These are phyloP conservation scores for sunflower (Helianthus annuus) DNA, from an alignment of 129 eudicot species.

Conservation along the genomic window DNA sequence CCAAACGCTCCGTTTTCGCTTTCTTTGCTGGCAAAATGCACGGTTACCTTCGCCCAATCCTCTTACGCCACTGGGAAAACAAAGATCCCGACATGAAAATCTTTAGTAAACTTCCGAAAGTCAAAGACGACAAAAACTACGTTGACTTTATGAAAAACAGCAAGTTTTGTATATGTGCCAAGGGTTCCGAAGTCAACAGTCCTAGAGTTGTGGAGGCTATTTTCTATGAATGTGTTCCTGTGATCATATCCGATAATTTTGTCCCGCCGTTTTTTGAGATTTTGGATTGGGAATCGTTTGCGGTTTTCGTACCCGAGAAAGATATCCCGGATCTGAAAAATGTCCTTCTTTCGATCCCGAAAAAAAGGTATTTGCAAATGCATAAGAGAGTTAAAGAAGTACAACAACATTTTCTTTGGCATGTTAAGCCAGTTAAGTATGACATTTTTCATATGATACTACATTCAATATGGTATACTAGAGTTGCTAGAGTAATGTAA, in stretches of 20 bases:
- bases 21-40: slow-evolving; percentile 66
- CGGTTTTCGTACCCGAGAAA: slow-evolving; percentile 50
- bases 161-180: slow-evolving; percentile 56
- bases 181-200: slow-evolving; percentile 51
- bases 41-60: slow-evolving; percentile 57
- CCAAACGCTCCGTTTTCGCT: slow-evolving; percentile 45
- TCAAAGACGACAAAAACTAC: slow-evolving; percentile 35
- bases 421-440: slow-evolving; percentile 44
- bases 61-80: slow-evolving; percentile 51
- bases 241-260: slow-evolving; percentile 44
- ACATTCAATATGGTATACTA: slow-evolving; percentile 49
- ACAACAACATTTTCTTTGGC: slow-evolving; percentile 36
- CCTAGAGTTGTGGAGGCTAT: slow-evolving; percentile 59
- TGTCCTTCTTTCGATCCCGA: slow-evolving; percentile 34
- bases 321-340: slow-evolving; percentile 50
- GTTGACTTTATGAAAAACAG: slow-evolving; percentile 46
- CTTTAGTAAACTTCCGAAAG: slow-evolving; percentile 33
- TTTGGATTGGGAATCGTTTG: slow-evolving; percentile 53
- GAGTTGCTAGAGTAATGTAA: slow-evolving; percentile 37
- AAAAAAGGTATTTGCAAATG: slow-evolving; percentile 39
- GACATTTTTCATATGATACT: slow-evolving; percentile 52
- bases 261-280: slow-evolving; percentile 56
- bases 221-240: slow-evolving; percentile 25
- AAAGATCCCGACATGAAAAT: slow-evolving; percentile 59
- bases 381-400: slow-evolving; percentile 49